Percentiles rank a stretch among this genome's conserved stretches.
phyloP scores from a whole-genome alignment of 805 yeast genomes.

The Barnettozyma sp. region DNA sequence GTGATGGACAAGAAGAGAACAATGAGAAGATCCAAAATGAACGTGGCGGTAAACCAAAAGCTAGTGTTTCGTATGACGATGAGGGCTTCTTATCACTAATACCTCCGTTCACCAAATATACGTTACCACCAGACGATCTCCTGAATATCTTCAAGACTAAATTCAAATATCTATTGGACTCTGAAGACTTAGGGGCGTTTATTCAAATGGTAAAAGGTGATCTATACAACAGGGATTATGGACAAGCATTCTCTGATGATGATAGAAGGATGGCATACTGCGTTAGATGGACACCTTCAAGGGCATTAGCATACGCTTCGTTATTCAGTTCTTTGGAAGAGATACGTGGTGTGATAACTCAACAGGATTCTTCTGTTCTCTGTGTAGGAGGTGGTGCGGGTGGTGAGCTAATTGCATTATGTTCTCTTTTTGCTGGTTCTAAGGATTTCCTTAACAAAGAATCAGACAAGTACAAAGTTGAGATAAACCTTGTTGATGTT shows the following conservation, averaged over 20 bases:
- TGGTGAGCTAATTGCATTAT: conserved; percentile 62
- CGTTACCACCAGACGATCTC: conserved; percentile 21
- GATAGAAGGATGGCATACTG: conserved; percentile 70
- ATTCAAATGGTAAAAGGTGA: conserved; percentile 68
- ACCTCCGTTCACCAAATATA: conserved; percentile 15
- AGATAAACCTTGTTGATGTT: conserved; percentile 52
- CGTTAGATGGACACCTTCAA: conserved; percentile 79
- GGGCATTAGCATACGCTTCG: conserved; percentile 69
- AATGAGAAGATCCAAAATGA: no score
- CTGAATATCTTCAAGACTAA: conserved; percentile 19
- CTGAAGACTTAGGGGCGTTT: conserved; percentile 26
- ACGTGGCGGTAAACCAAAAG: conserved; percentile 2
- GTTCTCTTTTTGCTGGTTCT: conserved; percentile 43
- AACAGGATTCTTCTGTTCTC: conserved; percentile 35
- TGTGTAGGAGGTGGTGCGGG: conserved; percentile 91
- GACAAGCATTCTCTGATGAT: conserved; percentile 57
- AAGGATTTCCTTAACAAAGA: conserved; percentile 16
- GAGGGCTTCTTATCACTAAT: conserved; percentile 10
- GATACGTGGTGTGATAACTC: conserved; percentile 31
- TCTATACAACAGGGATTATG: conserved; percentile 63
- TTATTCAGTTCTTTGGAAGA: conserved; percentile 48
- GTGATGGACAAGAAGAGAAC: conserved; percentile 2
- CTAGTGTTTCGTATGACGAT: conserved; percentile 1
- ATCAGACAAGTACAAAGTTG: conserved; percentile 33
- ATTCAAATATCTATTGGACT: conserved; percentile 19